Base-by-base conservation (phyloP, 345 rosid species). In the Atalantia buxifolia region DNA sequence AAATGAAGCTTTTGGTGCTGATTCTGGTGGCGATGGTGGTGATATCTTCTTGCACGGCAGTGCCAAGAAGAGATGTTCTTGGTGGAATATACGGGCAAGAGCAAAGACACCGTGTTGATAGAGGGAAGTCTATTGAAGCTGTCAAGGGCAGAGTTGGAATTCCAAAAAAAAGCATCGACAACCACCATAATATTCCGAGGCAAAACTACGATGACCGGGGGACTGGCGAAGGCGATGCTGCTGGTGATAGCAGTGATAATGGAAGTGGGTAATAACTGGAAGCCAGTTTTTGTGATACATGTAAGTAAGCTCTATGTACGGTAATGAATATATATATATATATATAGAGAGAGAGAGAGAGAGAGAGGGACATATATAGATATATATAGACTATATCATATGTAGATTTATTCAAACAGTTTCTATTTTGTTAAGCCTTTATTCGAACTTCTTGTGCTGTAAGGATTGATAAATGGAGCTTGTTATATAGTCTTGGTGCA, bases 111-210 rank as follows among this genome's bases (percentile, higher is more conserved):
- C 56, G 21, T 5, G 66, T 35, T 22, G 67, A 53, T 69, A 80
- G 59, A 67, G 85, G 73, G 33, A 81, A 62, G 38, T 55, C 25
- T 38, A 53, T 65, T 8, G 81, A 79, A 82, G 76, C 78, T 31
- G 50, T 8, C 27, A 71, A 71, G 61, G 68, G 66, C 9, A 16
- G 14, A 22, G 74, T 57, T 13, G 74, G 68, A 69, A 35, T 65
- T 72, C 30, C 63, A n/a, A 82, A 68, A 1, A 82, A 66, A 22
- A 71, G 67, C 76, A 74, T 80, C 22, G 74, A 86, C 72, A 84
- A 83, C 78, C 91, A 88, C 83, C 89, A 81, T 71, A 78, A 3
- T 72, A 86, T 81, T 63, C 89, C 88, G 21, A 83, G 88, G 45
- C 74, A 84, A 48, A 30, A 83, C 76, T 85, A 81, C 66, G 38